Evolutionary conservation across 371 early-diverging fungal species (phyloP).

Genomic region (Rozella allomycis): DNA sequence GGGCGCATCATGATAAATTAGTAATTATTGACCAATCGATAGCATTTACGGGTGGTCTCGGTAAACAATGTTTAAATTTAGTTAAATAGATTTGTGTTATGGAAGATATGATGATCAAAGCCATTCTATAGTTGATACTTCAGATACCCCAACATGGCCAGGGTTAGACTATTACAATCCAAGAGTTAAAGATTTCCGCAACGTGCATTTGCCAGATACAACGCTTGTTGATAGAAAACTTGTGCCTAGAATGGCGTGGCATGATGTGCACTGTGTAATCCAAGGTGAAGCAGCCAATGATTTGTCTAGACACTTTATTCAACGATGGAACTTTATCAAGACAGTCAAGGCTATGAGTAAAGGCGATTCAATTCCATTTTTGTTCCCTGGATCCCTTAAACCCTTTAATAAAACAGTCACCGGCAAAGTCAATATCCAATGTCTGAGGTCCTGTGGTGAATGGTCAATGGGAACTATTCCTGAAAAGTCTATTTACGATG

Average conservation of each 20-base stretch:
- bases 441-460: slow-evolving; percentile 14
- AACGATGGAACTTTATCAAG: slow-evolving; percentile 78
- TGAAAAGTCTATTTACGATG: slow-evolving; percentile 63
- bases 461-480: slow-evolving; percentile 11
- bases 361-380: slow-evolving; percentile 35
- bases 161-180: slow-evolving; percentile 84
- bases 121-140: slow-evolving; percentile 53
- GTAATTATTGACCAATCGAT: slow-evolving; percentile 56
- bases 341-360: slow-evolving; percentile 37
- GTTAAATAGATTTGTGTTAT: slow-evolving; percentile 78
- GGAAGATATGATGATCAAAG: slow-evolving; percentile 68
- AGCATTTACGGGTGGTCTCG: slow-evolving; percentile 73
- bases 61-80: too few relatives aligned
- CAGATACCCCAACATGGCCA: slow-evolving; percentile 30
- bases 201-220: slow-evolving; percentile 31
- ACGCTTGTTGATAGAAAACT: slow-evolving; percentile 17
- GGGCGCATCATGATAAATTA: slow-evolving; percentile 73
- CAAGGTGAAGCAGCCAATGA: slow-evolving; percentile 56
- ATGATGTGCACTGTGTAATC: slow-evolving; percentile 45
- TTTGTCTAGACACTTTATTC: slow-evolving; percentile 64
- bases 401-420: slow-evolving; percentile 44
- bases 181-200: slow-evolving; percentile 63
- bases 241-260: slow-evolving; percentile 80
- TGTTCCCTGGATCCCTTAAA: slow-evolving; percentile 23
- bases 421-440: slow-evolving; percentile 35